Conservation (phyloP, 129 eudicot species). For the Flaveria linearis region DNA sequence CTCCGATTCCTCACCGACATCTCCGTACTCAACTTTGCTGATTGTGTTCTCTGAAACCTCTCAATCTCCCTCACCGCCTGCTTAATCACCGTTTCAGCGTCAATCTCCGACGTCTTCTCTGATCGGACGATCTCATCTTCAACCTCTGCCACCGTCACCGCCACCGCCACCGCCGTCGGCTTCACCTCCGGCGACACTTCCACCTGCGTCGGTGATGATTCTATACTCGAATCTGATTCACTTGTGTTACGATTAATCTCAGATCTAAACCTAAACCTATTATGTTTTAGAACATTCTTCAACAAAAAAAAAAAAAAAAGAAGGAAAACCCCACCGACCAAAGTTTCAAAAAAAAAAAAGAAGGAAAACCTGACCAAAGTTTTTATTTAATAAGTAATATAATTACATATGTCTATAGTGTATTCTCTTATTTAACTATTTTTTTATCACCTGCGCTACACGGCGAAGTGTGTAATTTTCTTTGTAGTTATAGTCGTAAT, state of each 20-base stretch:
- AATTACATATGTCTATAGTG: too few relatives aligned
- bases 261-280: slow-evolving; percentile 3
- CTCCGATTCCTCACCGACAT: slow-evolving; percentile 28
- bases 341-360: too few relatives aligned
- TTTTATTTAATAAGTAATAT: too few relatives aligned
- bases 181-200: slow-evolving; percentile 14
- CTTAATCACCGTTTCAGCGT: slow-evolving; percentile 41
- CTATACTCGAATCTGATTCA: background rate
- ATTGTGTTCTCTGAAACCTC: slow-evolving; percentile 56
- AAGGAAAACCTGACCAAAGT: too few relatives aligned
- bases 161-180: background rate
- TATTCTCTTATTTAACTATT: too few relatives aligned
- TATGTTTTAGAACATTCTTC: slow-evolving; percentile 24
- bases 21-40: slow-evolving; percentile 47
- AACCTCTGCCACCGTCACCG: background rate
- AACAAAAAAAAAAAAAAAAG: too few relatives aligned
- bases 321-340: too few relatives aligned
- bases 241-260: slow-evolving; percentile 7
- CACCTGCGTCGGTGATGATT: background rate
- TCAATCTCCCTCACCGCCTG: slow-evolving; percentile 52
- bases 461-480: too few relatives aligned
- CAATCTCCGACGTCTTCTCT: slow-evolving; percentile 25
- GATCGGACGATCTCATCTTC: slow-evolving; percentile 26
- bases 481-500: too few relatives aligned
- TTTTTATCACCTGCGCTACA: too few relatives aligned